Percentiles rank a stretch among this genome's conserved stretches.
Conservation (phyloP, 2,329 filamentous ascomycete genomes). For the Fusarium chlamydosporum region DNA sequence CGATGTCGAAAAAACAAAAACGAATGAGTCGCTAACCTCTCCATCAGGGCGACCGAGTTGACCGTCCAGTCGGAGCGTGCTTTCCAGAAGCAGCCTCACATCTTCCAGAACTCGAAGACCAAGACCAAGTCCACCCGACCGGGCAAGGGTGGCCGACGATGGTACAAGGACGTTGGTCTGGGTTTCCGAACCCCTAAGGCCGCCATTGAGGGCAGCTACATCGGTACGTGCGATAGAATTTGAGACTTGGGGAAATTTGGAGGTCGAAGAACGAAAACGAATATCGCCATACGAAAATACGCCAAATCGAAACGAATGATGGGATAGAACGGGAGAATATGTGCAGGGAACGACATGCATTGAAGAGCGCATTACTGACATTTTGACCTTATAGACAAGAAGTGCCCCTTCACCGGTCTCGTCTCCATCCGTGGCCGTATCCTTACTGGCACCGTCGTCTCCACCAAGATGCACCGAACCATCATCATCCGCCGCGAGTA, state of each 20-base stretch:
- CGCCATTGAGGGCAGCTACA: slow-evolving; percentile 99
- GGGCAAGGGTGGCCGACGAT: slow-evolving; percentile 93
- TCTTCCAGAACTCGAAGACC: slow-evolving; percentile 98
- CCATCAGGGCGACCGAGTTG: slow-evolving; percentile 94
- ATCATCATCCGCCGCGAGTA: slow-evolving; percentile 99
- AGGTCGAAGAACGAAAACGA: slow-evolving; percentile 12
- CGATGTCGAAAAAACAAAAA: slow-evolving; percentile 35
- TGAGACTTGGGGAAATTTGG: slow-evolving; percentile 21
- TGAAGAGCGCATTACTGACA: slow-evolving; percentile 47
- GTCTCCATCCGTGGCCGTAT: slow-evolving; percentile 99
- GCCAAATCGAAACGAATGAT: background rate
- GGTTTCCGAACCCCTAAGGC: slow-evolving; percentile 99
- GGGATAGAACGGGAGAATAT: background rate
- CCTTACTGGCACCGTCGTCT: slow-evolving; percentile 98
- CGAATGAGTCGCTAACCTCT: slow-evolving; percentile 53
- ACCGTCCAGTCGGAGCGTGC: slow-evolving; percentile 99
- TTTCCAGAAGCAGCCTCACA: slow-evolving; percentile 99
- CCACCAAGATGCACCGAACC: slow-evolving; percentile 99
- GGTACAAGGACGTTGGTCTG: slow-evolving; percentile 99
- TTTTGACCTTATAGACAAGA: slow-evolving; percentile 83
- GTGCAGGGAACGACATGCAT: background rate
- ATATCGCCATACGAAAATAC: slow-evolving; percentile 1
- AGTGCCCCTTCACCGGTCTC: slow-evolving; percentile 99
- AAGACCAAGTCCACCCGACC: slow-evolving; percentile 86
- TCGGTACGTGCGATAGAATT: slow-evolving; percentile 78